These are phyloP conservation scores for Earliella scabrosa DNA, from an alignment of 1,284 basidiomycete genomes.

Conservation along the genomic window DNA sequence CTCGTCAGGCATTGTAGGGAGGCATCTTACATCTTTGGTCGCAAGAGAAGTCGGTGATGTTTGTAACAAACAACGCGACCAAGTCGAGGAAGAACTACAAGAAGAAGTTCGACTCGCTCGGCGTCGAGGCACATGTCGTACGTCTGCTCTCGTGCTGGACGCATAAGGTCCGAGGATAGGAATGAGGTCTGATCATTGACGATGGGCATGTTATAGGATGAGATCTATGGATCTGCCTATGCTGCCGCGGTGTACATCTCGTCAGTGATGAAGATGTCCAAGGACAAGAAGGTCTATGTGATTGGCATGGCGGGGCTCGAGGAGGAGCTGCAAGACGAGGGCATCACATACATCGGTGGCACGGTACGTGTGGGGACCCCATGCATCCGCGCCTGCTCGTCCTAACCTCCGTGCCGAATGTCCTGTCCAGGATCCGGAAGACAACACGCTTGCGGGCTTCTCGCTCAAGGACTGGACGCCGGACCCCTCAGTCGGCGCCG, in stretches of 20 bases:
- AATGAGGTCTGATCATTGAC: background rate
- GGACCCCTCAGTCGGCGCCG: constrained; percentile 86
- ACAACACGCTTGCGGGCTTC: constrained; percentile 78
- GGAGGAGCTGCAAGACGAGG: constrained; percentile 88
- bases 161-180: background rate
- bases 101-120: constrained; percentile 89
- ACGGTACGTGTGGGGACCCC: constrained; percentile 77
- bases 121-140: constrained; percentile 85
- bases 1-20: background rate
- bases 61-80: constrained; percentile 98
- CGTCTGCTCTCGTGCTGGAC: constrained; percentile 33
- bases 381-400: background rate
- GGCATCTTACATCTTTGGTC: background rate
- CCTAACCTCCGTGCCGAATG: too few relatives aligned
- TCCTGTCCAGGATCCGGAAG: constrained; percentile 84
- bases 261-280: constrained; percentile 86
- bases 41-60: constrained; percentile 86
- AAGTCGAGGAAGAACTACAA: constrained; percentile 90
- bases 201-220: constrained; percentile 59
- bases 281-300: constrained; percentile 94
- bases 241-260: constrained; percentile 94
- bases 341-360: constrained; percentile 83
- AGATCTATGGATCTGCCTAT: constrained; percentile 96
- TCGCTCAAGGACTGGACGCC: constrained; percentile 71
- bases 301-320: constrained; percentile 94